Base-by-base conservation (phyloP, 2,329 filamentous ascomycete genomes). In the Aspergillus oerlinghausenensis region DNA sequence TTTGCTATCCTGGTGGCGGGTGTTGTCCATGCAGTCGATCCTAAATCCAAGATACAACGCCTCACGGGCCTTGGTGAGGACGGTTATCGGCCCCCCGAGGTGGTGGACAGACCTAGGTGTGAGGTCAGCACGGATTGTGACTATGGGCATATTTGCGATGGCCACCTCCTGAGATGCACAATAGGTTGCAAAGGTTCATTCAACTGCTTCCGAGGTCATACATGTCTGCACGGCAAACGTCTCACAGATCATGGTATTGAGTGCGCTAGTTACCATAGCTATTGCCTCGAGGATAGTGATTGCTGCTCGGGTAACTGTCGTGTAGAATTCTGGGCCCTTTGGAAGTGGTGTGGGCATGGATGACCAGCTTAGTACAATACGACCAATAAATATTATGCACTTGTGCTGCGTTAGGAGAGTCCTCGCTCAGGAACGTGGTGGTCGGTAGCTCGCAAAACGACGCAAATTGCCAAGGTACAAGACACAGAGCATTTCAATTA, bases 131-230 rank as follows among this genome's bases (percentile, higher is more conserved):
- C 23, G 3, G 53, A 56, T 17, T 58, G 56, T 26, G 50, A 53
- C 28, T 48, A 50, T 11, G 56, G 56, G 2, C 26, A 56, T 21
- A 26, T 52, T 11, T 58, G 56, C 54, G 28, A 45, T 25, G 19
- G 3, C 8, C 47, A 54, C 10, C 21, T 23, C 21, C 43, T 4
- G 23, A 19, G 21, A 19, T 58, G 56, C 48, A 40, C 25, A 17
- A 19, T 38, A 26, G 54, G 56, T 23, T 58, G 56, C 40, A 42
- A 21, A 7, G 10, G 19, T 49, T 45, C 52, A 17, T 19, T 17
- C 14, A 54, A 58, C 45, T 58, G 56, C 29, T 49, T 38, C 40
- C 54, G 48, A n/a, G 48, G 48, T 14, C 55, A 52, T 9, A 50
- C 9, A n/a, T 53, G 21, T 48, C 32, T 29, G 19, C 52, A 47